A percentile compares a stretch with the other conserved stretches of the same genome.
phyloP scores from a whole-genome alignment of 2,329 filamentous ascomycete genomes.

The Trichoderma breve region DNA sequence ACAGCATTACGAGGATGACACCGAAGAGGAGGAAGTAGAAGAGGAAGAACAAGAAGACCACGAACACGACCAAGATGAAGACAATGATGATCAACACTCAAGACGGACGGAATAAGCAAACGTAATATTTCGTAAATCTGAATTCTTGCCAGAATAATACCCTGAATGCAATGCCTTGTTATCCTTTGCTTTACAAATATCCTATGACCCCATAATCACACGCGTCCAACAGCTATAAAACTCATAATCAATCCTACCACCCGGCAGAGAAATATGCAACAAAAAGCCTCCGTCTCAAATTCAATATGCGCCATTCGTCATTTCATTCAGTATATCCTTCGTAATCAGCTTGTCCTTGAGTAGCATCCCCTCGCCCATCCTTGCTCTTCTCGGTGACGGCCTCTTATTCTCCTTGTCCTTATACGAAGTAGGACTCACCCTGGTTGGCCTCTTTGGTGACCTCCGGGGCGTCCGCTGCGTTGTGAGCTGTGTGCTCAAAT shows the following conservation, averaged over 20 bases:
- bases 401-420: slow-evolving; percentile 50
- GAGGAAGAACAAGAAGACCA: slow-evolving; percentile 26
- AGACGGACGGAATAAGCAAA: slow-evolving; percentile 17
- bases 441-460: slow-evolving; percentile 22
- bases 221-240: neutral
- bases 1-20: neutral
- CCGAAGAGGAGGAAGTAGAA: slow-evolving; percentile 27
- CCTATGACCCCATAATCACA: neutral
- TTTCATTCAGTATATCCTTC: slow-evolving; percentile 75
- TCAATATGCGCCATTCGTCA: slow-evolving; percentile 47
- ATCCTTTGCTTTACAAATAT: slow-evolving; percentile 1
- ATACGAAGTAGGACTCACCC: slow-evolving; percentile 20
- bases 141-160: neutral
- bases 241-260: neutral
- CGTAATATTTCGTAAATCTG: neutral
- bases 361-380: slow-evolving; percentile 60
- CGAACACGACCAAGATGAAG: neutral
- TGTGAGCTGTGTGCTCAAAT: slow-evolving; percentile 48
- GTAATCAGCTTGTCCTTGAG: slow-evolving; percentile 67
- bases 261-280: neutral
- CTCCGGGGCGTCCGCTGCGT: slow-evolving; percentile 35
- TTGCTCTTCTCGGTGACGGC: slow-evolving; percentile 53
- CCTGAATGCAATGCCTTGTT: slow-evolving; percentile 2
- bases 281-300: neutral
- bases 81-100: slow-evolving; percentile 27